Conservation (phyloP, 1,284 basidiomycete genomes). For the Leccinum proliferum region DNA sequence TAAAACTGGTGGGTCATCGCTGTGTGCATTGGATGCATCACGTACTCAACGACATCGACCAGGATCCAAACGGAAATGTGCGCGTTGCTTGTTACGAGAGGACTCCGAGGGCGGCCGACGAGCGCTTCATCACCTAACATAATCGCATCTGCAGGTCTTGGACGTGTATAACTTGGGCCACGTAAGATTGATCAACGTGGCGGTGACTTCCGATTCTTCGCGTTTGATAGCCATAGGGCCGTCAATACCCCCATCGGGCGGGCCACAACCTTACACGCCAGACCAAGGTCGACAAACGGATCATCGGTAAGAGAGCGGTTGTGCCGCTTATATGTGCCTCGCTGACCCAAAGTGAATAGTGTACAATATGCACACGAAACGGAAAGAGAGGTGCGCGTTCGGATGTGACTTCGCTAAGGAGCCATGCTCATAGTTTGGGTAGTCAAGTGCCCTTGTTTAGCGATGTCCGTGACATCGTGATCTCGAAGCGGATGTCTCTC, state of each 20-base stretch:
- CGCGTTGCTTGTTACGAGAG: not conserved
- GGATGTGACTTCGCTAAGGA: not conserved
- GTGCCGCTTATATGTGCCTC: not conserved
- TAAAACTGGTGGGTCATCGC: slow-evolving; percentile 37
- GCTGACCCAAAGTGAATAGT: slow-evolving; percentile 36
- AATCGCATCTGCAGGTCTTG: slow-evolving; percentile 30
- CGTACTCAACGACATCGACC: slow-evolving; percentile 4
- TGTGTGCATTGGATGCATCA: not conserved
- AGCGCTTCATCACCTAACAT: not conserved
- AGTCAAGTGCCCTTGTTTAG: slow-evolving; percentile 74
- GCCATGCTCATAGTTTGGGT: not conserved
- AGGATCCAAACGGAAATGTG: slow-evolving; percentile 52
- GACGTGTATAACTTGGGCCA: slow-evolving; percentile 57
- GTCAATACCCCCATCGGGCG: slow-evolving; percentile 50
- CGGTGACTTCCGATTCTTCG: slow-evolving; percentile 45
- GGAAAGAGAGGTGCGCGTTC: slow-evolving; percentile 57
- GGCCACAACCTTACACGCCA: slow-evolving; percentile 65
- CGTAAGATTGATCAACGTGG: slow-evolving; percentile 70
- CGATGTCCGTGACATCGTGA: slow-evolving; percentile 68
- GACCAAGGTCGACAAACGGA: slow-evolving; percentile 62
- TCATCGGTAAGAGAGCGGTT: slow-evolving; percentile 50
- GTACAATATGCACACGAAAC: slow-evolving; percentile 61
- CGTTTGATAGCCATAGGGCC: slow-evolving; percentile 64
- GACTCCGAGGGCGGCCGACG: not conserved
- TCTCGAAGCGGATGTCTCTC: slow-evolving; percentile 51